Evolutionary conservation across 192 early-diverging fungal genomes (phyloP), one percentile per base, ranked within the genome.

Genomic region (Lunasporangiospora selenospora): DNA sequence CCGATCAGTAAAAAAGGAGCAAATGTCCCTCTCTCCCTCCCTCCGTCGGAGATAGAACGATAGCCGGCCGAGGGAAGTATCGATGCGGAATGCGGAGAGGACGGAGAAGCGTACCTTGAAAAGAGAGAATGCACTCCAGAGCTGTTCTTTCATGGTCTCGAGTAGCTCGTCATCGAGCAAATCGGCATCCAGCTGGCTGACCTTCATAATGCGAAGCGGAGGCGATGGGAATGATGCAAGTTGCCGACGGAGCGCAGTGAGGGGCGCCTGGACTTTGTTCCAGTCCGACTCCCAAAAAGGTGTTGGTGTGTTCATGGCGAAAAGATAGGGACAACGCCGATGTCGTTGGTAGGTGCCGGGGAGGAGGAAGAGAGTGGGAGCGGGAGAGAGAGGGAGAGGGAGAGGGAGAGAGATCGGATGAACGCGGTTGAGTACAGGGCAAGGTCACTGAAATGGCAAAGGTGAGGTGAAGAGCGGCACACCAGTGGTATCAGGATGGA

Each of bases 171-270:
- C 75, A 50, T 96, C 93, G 26, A 96, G 83, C 18, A 93, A 77
- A 31, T 92, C 90, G 2, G 92, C 87, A 75, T 96, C 94, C 9
- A 96, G 79, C 67, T 96, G 92, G 58, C 86, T 85, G 32, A 94
- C 93, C 23, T 93, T 85, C 77, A 90, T 81, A 26, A 91, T 80
- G 51, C 81, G 75, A 4, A 90, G 46, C 9, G 85, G 80, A 0
- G 82, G 77, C 10, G 82, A 79, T 24, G 70, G 77, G 31, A 86
- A 76, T 11, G 80, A 76, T 13, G 77, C 64, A 50, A 86, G 77
- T 21, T 81, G 81, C 21, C 81, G 76, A 31, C 79, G 77, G 13
- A 85, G 70, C 33, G 64, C 71, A 3, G 37, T 44, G 10, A 85
- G 64, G 7, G 81, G 63, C n/a, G 77, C 77, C 52, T 85, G 84